Conservation (phyloP, 1,284 basidiomycete species). For the Erythrobasidium hasegawianum region DNA sequence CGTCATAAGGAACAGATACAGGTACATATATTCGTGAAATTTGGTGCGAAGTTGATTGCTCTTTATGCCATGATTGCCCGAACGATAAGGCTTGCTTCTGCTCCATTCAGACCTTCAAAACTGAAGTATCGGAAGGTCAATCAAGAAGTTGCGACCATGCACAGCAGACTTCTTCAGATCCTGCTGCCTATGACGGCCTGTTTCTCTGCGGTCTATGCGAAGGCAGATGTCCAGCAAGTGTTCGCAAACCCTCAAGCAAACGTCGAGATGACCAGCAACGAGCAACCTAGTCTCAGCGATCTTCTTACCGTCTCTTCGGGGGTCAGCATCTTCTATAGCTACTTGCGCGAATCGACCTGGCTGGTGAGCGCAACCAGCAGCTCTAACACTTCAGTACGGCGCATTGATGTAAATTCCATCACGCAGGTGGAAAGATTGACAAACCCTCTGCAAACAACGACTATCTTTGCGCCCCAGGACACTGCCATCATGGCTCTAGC, state of each 20-base stretch:
- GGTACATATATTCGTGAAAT: no score
- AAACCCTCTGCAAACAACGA: conserved; percentile 2
- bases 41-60: no score
- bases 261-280: conserved; percentile 15
- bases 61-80: no score
- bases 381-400: background rate
- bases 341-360: conserved; percentile 16
- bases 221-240: conserved; percentile 9
- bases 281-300: conserved; percentile 26
- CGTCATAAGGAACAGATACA: background rate
- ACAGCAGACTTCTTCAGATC: background rate
- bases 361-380: conserved; percentile 7
- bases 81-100: no score
- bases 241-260: conserved; percentile 5
- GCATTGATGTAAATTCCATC: background rate
- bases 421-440: conserved; percentile 12
- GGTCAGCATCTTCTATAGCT: conserved; percentile 22
- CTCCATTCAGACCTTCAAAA: no score
- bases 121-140: no score
- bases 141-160: no score
- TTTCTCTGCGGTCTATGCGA: conserved; percentile 3
- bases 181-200: conserved; percentile 3
- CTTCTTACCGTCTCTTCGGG: conserved; percentile 17
- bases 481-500: conserved; percentile 11
- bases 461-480: conserved; percentile 28